Evolutionary conservation across 257 asterid species (phyloP), one percentile per base, ranked within the genome.

Genomic region (Verbascum thapsus): DNA sequence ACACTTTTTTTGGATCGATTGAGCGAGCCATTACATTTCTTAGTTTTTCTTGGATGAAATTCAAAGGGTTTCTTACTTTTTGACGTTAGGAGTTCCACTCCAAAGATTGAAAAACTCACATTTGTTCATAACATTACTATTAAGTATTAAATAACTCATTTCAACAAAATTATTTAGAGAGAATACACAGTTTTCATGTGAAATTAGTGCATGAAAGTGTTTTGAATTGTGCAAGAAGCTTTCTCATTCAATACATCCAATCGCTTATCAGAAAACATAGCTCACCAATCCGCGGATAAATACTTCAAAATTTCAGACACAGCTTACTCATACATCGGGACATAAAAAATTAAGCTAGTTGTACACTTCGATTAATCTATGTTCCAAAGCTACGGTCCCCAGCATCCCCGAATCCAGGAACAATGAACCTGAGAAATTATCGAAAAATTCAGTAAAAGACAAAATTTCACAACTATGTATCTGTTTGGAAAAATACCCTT

Each of bases 341-440:
- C 61, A 50, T 34, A 16, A 58, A 57, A 69, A 58, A 45, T 30
- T 40, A 20, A 18, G 17, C 30, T 22, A 23, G 45, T 22, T 38
- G 40, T 23, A 44, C 26, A 48, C 8, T 69, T 65, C 60, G 59
- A 58, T 7, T 3, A 19, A 13, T 76, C 81, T 74, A 91, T 71
- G 98, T 86, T 77, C 87, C 98, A 67, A 80, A 91, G 84, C 96
- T 81, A 63, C 96, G 95, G 66, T 91, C 92, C 51, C 98, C 98
- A 34, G 96, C 96, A 77, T 91, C 98, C 42, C 98, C 98, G 3
- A 91, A 78, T 40, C 98, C 98, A 40, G 98, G 98, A 56, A 91
- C 61, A 63, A 91, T 91, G 74, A 81, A 88, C 85, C 98, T 91
- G 86, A 76, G 73, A 75, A 65, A 48, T 35, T 37, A 59, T 66